These are phyloP conservation scores for Erythrophleum fordii DNA, from an alignment of 306 rosid genomes.

Conservation along the genomic window DNA sequence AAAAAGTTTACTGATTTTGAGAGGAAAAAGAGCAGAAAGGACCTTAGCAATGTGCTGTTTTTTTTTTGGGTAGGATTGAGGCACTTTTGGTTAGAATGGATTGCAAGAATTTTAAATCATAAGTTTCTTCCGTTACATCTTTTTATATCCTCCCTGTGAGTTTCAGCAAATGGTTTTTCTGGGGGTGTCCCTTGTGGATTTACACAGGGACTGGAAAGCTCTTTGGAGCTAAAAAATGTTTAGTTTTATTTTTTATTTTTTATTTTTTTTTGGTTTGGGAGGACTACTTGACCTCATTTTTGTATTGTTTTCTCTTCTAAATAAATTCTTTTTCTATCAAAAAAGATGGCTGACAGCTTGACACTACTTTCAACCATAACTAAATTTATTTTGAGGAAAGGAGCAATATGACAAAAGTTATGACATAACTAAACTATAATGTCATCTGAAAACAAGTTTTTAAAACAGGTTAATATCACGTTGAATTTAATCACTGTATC, in stretches of 20 bases:
- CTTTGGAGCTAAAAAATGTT: background rate
- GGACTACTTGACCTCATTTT: too few species aligned
- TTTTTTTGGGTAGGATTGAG: too few species aligned
- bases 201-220: background rate
- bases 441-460: too few species aligned
- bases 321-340: too few species aligned
- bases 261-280: too few species aligned
- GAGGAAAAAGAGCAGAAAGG: too few species aligned
- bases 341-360: background rate
- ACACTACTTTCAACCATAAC: background rate
- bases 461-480: background rate
- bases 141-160: background rate
- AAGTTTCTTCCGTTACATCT: background rate
- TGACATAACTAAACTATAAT: background rate
- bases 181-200: background rate
- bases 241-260: too few species aligned
- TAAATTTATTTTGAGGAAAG: background rate
- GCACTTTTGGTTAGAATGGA: background rate
- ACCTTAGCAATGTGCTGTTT: too few species aligned
- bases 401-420: background rate
- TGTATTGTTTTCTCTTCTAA: background rate
- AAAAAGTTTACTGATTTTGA: too few species aligned
- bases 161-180: background rate
- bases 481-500: background rate
- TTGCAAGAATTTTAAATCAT: too few species aligned